Percentiles rank a stretch among this genome's conserved stretches.
Conservation (phyloP, 768 basidiomycete genomes). For the Russula earlei region DNA sequence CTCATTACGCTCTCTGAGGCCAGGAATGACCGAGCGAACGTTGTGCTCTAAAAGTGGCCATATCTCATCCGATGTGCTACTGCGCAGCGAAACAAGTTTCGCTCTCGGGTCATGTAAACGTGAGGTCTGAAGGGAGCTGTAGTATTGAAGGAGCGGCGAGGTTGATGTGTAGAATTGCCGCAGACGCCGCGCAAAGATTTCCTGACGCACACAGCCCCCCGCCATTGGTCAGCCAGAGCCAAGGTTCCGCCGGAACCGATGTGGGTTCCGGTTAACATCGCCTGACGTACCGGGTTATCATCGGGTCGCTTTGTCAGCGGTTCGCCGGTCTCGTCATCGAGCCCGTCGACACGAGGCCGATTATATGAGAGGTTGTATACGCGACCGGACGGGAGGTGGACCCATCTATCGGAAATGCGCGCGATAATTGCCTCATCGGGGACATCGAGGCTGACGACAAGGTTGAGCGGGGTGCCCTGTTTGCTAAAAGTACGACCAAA, state of each 20-base stretch:
- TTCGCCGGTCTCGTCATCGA: slow-evolving; percentile 83
- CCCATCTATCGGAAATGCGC: slow-evolving; percentile 85
- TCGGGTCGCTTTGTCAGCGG: slow-evolving; percentile 81
- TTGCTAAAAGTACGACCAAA: slow-evolving; percentile 41
- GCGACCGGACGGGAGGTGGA: slow-evolving; percentile 79
- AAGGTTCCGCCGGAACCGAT: no score
- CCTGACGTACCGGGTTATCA: slow-evolving; percentile 69
- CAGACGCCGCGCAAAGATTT: slow-evolving; percentile 68
- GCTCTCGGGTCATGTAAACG: slow-evolving; percentile 26
- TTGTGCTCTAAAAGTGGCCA: slow-evolving; percentile 73
- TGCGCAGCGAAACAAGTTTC: slow-evolving; percentile 51
- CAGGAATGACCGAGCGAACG: slow-evolving; percentile 49
- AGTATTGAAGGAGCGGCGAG: slow-evolving; percentile 72
- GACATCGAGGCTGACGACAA: slow-evolving; percentile 84
- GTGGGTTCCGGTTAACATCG: no score
- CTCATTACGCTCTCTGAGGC: slow-evolving; percentile 43
- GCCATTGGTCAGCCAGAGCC: no score
- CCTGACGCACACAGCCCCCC: no score
- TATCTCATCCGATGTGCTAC: slow-evolving; percentile 78
- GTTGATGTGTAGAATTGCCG: slow-evolving; percentile 71
- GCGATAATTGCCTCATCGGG: slow-evolving; percentile 75
- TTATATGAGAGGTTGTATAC: slow-evolving; percentile 90
- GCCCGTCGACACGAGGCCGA: slow-evolving; percentile 65
- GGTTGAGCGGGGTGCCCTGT: slow-evolving; percentile 56
- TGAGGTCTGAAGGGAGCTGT: slow-evolving; percentile 33